These are phyloP conservation scores for Trichoderma sp. DNA, from an alignment of 2,329 filamentous ascomycete genomes.

Conservation along the genomic window DNA sequence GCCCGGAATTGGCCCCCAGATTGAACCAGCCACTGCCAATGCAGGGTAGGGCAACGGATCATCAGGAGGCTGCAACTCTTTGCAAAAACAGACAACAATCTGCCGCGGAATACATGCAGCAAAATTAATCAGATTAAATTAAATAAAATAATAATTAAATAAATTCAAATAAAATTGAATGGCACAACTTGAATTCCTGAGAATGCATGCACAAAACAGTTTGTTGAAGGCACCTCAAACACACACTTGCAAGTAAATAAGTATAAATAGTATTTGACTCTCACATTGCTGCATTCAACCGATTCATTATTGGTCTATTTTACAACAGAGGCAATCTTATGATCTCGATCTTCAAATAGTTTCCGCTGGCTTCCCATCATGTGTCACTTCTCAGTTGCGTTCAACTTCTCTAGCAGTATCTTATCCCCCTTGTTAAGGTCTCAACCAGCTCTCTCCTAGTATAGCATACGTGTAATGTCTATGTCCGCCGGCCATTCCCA, in stretches of 20 bases:
- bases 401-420: neutral
- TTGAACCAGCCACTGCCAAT: neutral
- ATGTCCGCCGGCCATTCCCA: neutral
- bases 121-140: neutral
- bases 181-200: fast-evolving
- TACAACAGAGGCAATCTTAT: neutral
- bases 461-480: neutral
- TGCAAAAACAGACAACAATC: neutral
- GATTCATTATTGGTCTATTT: neutral
- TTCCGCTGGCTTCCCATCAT: neutral
- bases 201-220: neutral
- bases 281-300: neutral
- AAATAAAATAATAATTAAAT: neutral
- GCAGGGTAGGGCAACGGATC: neutral
- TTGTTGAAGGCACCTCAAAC: neutral
- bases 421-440: neutral
- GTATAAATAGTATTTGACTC: neutral
- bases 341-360: neutral
- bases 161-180: neutral
- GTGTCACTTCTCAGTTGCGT: neutral
- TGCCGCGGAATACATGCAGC: neutral
- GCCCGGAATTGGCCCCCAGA: neutral
- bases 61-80: neutral
- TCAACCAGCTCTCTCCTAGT: neutral
- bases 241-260: neutral